Evolutionary conservation across 2,329 filamentous ascomycete genomes (phyloP).

Genomic region (Botrytis deweyae): DNA sequence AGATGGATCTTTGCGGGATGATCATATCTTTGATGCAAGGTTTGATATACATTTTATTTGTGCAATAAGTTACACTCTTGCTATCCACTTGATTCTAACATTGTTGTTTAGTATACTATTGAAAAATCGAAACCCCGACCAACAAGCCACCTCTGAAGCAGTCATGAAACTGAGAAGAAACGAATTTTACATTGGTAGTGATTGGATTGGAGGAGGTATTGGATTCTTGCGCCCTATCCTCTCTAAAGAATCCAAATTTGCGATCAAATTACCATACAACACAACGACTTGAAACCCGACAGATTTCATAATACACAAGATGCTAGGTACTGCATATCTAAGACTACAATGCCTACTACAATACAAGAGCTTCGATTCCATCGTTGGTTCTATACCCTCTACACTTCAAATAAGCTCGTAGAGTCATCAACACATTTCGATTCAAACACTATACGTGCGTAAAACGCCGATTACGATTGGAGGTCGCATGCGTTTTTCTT

Average conservation of each 20-base stretch:
- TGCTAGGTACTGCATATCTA: background rate
- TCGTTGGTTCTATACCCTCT: background rate
- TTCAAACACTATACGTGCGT: no score
- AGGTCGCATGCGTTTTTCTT: background rate
- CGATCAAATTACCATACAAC: background rate
- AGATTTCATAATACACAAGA: no score
- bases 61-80: background rate
- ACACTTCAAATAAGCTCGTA: background rate
- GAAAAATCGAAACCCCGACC: rapidly evolving
- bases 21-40: background rate
- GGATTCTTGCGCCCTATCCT: background rate
- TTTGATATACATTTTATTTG: background rate
- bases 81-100: background rate
- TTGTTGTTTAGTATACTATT: background rate
- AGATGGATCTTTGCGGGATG: no score
- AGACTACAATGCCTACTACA: background rate
- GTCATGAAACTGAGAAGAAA: background rate
- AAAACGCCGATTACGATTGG: no score
- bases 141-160: background rate
- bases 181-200: background rate
- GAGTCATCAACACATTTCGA: background rate
- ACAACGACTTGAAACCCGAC: background rate
- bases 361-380: background rate
- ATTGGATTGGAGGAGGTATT: background rate
- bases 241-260: background rate